A percentile compares a stretch with the other conserved stretches of the same genome.
Conservation (phyloP, 1,139 yeast genomes). For the Debaryomycetaceae sp. region DNA sequence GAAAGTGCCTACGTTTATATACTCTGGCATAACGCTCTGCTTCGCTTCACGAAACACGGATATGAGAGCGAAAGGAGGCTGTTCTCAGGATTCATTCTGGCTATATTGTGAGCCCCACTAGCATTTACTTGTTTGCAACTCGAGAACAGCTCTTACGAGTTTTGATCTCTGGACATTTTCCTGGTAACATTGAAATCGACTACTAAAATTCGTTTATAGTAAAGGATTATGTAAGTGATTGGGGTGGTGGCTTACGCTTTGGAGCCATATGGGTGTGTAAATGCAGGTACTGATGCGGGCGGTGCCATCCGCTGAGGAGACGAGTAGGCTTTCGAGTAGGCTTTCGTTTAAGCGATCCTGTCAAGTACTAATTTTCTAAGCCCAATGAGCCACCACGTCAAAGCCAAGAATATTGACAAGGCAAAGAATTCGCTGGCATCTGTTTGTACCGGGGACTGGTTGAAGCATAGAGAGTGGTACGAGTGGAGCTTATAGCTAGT, state of each 20-base stretch:
- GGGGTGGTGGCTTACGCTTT: background rate
- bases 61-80: background rate
- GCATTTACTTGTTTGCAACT: background rate
- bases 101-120: conserved; percentile 2
- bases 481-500: too few species aligned
- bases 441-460: too few species aligned
- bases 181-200: background rate
- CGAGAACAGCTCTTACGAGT: background rate
- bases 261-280: background rate
- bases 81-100: background rate
- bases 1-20: background rate
- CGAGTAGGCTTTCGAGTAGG: background rate
- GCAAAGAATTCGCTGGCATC: too few species aligned
- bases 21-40: background rate
- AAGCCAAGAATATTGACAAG: too few species aligned
- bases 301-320: background rate
- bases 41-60: conserved; percentile 2
- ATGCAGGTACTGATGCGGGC: background rate
- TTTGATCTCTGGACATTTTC: conserved; percentile 2
- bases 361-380: too few species aligned
- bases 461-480: too few species aligned
- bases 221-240: background rate
- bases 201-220: background rate
- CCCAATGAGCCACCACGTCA: too few species aligned
- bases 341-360: too few species aligned